Evolutionary conservation across 208 protist genomes (phyloP), one percentile per base, ranked within the genome.

Genomic region (Strigomonas culicis): DNA sequence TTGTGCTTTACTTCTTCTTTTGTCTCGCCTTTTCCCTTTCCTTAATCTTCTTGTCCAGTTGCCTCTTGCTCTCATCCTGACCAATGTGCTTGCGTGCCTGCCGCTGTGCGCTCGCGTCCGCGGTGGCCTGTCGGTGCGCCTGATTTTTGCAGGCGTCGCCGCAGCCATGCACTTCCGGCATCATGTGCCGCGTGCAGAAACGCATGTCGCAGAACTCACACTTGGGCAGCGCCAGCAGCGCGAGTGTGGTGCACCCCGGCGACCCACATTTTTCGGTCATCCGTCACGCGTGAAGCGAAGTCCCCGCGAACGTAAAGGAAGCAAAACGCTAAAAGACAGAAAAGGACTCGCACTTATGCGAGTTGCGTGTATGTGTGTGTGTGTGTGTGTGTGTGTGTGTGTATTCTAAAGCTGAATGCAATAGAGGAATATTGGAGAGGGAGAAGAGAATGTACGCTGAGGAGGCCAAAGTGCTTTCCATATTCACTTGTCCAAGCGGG

Each of bases 81-180:
- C 85, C 88, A n/a, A 88, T 56, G 67, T 88, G 82, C 59, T 80
- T 88, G 17, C 78, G 76, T 15, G 79, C 71, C n/a, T 70, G 72
- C 17, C 68, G 74, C 62, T 86, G 70, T 25, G 70, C 82, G 8
- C 68, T 70, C 7, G 84, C 80, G 43, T 86, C 88, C 17, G 61
- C 71, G 3, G 81, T 81, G n/a, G 84, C 83, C 57, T 89, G 68
- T 4, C 75, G 66, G 58, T 82, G 74, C 11, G 85, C 74, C 13
- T 60, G 62, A 49, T 88, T 90, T 52, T 82, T 86, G 61, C 72
- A 82, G 2, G 78, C 83, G 58, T 89, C 78, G 0, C 82, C 76
- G 60, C 88, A 94, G n/a, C 88, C 88, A 63, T 94, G 88, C n/a
- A 80, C 74, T 49, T 94, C 84, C 4, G 88, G 88, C 30, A 90